phyloP scores from a whole-genome alignment of 208 protist genomes.

The Perkinsela sp. region DNA sequence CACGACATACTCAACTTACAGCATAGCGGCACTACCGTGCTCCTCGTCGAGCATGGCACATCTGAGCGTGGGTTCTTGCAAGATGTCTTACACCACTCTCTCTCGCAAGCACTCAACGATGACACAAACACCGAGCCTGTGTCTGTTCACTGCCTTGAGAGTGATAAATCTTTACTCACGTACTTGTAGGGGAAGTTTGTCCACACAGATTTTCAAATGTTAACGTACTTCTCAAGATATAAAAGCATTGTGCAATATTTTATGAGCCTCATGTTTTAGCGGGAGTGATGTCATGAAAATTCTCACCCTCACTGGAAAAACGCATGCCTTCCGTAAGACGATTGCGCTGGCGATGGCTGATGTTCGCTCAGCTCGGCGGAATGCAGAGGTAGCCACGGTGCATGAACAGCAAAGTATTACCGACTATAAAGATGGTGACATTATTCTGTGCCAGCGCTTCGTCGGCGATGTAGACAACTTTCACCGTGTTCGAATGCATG shows the following conservation, averaged over 20 bases:
- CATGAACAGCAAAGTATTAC: too few species aligned
- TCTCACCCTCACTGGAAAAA: not conserved
- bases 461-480: not conserved
- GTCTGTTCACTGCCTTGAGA: too few species aligned
- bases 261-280: too few species aligned
- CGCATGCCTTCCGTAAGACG: not conserved
- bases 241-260: too few species aligned
- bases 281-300: not conserved
- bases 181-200: not conserved
- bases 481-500: not conserved
- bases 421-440: not conserved
- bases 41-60: conserved; percentile 70
- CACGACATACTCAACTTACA: conserved; percentile 63
- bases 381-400: too few species aligned
- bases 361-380: too few species aligned
- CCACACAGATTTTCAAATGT: too few species aligned
- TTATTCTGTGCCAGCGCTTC: not conserved
- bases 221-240: too few species aligned
- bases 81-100: conserved; percentile 11
- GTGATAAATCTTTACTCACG: not conserved
- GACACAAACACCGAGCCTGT: too few species aligned
- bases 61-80: conserved; percentile 57
- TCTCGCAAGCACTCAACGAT: conserved; percentile 15
- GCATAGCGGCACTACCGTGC: conserved; percentile 28
- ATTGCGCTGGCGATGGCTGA: not conserved